Percentiles rank a stretch among this genome's conserved stretches.
These are phyloP conservation scores for Coemansia sp. DNA, from an alignment of 371 early-diverging fungal species.

Conservation along the genomic window DNA sequence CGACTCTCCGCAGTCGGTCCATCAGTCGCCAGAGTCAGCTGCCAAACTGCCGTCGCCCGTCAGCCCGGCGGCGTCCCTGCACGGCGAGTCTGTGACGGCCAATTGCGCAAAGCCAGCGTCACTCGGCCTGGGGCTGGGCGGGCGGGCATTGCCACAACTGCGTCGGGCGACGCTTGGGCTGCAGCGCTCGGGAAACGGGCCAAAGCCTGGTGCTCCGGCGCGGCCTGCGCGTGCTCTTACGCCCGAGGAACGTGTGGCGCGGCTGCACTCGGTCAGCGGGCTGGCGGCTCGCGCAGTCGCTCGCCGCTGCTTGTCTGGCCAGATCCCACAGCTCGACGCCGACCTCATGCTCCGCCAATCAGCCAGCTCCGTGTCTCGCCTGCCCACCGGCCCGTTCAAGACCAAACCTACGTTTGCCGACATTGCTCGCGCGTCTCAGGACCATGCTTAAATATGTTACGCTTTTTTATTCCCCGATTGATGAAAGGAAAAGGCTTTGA, in stretches of 20 bases:
- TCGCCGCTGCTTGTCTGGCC: constrained; percentile 46
- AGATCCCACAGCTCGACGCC: constrained; percentile 23
- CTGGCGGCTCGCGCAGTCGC: constrained; percentile 49
- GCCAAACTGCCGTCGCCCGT: constrained; percentile 29
- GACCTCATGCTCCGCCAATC: constrained; percentile 29
- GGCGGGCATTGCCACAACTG: not conserved
- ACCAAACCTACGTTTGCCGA: constrained; percentile 47
- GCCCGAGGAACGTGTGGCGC: constrained; percentile 46
- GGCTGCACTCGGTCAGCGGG: constrained; percentile 42
- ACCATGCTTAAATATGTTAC: not conserved
- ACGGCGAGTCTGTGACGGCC: not conserved
- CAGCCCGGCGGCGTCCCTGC: constrained; percentile 17
- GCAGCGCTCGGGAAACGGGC: not conserved
- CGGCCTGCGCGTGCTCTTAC: constrained; percentile 26
- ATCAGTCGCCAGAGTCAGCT: not conserved
- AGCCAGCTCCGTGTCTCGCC: not conserved
- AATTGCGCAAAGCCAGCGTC: constrained; percentile 12
- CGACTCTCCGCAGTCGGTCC: constrained; percentile 36
- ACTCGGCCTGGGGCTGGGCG: constrained; percentile 20
- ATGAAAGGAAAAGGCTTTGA: not conserved
- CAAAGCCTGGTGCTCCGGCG: not conserved
- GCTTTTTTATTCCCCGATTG: no score
- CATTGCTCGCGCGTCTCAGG: constrained; percentile 26
- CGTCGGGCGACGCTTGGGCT: constrained; percentile 20
- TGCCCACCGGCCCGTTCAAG: not conserved